A percentile compares a stretch with the other conserved stretches of the same genome.
phyloP scores from a whole-genome alignment of 2,329 filamentous ascomycete species.

The Raffaelea albimanens region DNA sequence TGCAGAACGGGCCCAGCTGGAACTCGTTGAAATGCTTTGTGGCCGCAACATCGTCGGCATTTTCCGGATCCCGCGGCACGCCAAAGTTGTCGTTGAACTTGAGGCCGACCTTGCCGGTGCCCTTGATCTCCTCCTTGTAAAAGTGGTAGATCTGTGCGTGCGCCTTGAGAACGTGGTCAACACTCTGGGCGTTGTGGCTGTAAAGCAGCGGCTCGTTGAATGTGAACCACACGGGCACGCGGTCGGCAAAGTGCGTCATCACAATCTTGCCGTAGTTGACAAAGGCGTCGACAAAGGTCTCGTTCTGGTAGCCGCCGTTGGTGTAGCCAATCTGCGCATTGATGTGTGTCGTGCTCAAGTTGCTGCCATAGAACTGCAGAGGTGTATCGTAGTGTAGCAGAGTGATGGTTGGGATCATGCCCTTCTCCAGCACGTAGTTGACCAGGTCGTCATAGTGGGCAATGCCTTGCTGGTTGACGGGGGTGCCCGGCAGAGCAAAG shows the following conservation, averaged over 20 bases:
- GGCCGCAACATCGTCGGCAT: conserved; percentile 32
- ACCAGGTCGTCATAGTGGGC: conserved; percentile 46
- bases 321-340: too few relatives aligned
- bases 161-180: conserved; percentile 32
- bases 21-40: conserved; percentile 36
- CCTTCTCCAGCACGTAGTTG: conserved; percentile 36
- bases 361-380: conserved; percentile 26
- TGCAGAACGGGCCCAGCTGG: conserved; percentile 39
- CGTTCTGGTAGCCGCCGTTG: too few relatives aligned
- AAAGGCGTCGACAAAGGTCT: conserved; percentile 28
- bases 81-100: conserved; percentile 43
- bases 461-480: conserved; percentile 39
- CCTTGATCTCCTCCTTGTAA: conserved; percentile 44
- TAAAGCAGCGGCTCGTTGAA: conserved; percentile 34
- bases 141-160: conserved; percentile 41
- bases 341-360: conserved; percentile 24
- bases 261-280: conserved; percentile 43
- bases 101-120: conserved; percentile 37
- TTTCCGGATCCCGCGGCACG: conserved; percentile 31
- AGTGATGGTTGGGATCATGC: conserved; percentile 37
- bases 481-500: conserved; percentile 37
- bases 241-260: conserved; percentile 40
- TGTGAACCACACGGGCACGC: conserved; percentile 42
- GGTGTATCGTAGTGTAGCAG: conserved; percentile 27
- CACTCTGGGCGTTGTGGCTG: neutral